phyloP scores from a whole-genome alignment of 2,329 filamentous ascomycete species.

The Amylocarpus encephaloides region DNA sequence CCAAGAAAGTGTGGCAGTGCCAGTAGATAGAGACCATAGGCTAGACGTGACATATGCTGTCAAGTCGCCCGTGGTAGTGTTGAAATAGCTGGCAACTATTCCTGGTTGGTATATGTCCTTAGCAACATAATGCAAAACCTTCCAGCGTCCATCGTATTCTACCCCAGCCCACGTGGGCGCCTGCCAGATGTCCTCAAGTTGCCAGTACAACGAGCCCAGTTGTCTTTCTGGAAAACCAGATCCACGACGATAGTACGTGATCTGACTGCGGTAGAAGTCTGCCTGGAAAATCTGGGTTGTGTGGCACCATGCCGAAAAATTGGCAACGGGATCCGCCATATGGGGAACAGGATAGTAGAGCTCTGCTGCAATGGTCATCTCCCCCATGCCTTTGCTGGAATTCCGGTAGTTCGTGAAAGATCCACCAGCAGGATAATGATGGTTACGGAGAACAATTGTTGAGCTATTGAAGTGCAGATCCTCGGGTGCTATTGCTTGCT shows the following conservation, averaged over 20 bases:
- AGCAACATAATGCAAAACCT: conserved; percentile 52
- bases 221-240: conserved; percentile 51
- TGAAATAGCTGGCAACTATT: conserved; percentile 53
- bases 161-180: conserved; percentile 58
- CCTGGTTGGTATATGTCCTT: conserved; percentile 51
- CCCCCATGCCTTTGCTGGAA: conserved; percentile 40
- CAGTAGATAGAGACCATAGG: conserved; percentile 44
- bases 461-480: conserved; percentile 53
- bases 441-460: conserved; percentile 49
- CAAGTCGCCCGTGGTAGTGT: conserved; percentile 43
- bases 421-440: conserved; percentile 49
- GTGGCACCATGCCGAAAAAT: conserved; percentile 56
- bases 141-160: conserved; percentile 58
- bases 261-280: conserved; percentile 54
- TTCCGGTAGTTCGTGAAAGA: conserved; percentile 42
- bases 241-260: conserved; percentile 55
- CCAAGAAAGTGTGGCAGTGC: conserved; percentile 45
- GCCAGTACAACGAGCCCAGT: conserved; percentile 57
- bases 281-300: conserved; percentile 60
- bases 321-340: conserved; percentile 46
- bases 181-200: conserved; percentile 59
- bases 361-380: conserved; percentile 53
- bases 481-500: conserved; percentile 42
- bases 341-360: conserved; percentile 51
- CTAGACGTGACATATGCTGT: conserved; percentile 51